phyloP scores from a whole-genome alignment of 2,329 filamentous ascomycete species.

The Sarocladium kiliense region DNA sequence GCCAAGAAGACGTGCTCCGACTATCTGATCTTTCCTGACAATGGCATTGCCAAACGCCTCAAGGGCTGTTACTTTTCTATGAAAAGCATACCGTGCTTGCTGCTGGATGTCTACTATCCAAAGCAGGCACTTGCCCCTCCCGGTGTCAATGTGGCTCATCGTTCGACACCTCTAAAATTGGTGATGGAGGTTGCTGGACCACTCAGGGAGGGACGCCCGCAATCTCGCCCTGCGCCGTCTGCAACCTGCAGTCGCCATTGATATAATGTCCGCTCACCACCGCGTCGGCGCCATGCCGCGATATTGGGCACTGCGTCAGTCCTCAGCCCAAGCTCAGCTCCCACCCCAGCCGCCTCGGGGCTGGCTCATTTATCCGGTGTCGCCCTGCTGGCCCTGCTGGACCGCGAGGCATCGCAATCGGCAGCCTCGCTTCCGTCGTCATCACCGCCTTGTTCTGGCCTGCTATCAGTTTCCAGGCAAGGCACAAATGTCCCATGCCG shows the following conservation, averaged over 20 bases:
- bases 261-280: slow-evolving; percentile 5
- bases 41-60: too few relatives aligned
- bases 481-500: too few relatives aligned
- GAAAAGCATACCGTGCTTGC: too few relatives aligned
- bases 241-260: not conserved
- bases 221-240: not conserved
- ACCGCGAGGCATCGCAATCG: not conserved
- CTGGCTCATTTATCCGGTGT: not conserved
- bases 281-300: not conserved
- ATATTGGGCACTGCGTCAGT: not conserved
- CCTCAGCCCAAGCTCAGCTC: not conserved
- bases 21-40: too few relatives aligned
- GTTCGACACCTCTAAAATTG: not conserved
- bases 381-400: not conserved
- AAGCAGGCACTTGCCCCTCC: too few relatives aligned
- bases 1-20: too few relatives aligned
- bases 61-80: too few relatives aligned
- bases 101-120: too few relatives aligned
- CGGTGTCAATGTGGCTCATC: not conserved
- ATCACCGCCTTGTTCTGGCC: not conserved
- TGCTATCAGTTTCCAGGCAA: too few relatives aligned
- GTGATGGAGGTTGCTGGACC: not conserved
- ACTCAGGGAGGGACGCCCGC: not conserved
- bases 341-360: not conserved
- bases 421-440: not conserved